A percentile compares a stretch with the other conserved stretches of the same genome.
phyloP scores from a whole-genome alignment of 345 rosid species.

The Barbarea vulgaris region DNA sequence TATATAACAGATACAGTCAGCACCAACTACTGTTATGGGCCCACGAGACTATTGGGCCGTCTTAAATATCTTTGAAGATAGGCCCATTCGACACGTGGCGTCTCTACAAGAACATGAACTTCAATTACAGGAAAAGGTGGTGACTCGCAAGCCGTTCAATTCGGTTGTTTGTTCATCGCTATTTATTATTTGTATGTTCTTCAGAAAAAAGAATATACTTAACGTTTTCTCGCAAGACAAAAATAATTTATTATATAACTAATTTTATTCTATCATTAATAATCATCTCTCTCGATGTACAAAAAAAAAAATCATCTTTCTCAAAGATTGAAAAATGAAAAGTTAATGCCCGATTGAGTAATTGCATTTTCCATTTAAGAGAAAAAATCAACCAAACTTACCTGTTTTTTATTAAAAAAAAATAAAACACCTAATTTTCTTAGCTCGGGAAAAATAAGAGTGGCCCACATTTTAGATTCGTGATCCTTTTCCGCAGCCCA shows the following conservation, averaged over 20 bases:
- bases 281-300: background rate
- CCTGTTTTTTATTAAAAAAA: background rate
- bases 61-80: background rate
- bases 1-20: slow-evolving; percentile 27
- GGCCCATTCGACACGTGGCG: slow-evolving; percentile 33
- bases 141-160: slow-evolving; percentile 26
- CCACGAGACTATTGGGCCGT: slow-evolving; percentile 23
- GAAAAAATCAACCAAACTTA: slow-evolving; percentile 25
- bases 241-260: background rate
- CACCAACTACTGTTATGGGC: slow-evolving; percentile 27
- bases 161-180: slow-evolving; percentile 6
- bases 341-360: slow-evolving; percentile 15
- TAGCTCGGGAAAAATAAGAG: background rate
- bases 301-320: too few relatives aligned
- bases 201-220: background rate
- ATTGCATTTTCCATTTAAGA: slow-evolving; percentile 14
- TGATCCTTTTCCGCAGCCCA: slow-evolving; percentile 29
- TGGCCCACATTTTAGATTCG: slow-evolving; percentile 28
- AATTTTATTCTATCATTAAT: background rate
- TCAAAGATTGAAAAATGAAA: slow-evolving; percentile 6
- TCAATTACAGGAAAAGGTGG: slow-evolving; percentile 7
- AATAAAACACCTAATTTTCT: background rate
- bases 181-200: slow-evolving; percentile 26
- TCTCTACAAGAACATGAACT: background rate
- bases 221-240: background rate